phyloP scores from a whole-genome alignment of 2,329 filamentous ascomycete genomes.

The Zarea fungicola region DNA sequence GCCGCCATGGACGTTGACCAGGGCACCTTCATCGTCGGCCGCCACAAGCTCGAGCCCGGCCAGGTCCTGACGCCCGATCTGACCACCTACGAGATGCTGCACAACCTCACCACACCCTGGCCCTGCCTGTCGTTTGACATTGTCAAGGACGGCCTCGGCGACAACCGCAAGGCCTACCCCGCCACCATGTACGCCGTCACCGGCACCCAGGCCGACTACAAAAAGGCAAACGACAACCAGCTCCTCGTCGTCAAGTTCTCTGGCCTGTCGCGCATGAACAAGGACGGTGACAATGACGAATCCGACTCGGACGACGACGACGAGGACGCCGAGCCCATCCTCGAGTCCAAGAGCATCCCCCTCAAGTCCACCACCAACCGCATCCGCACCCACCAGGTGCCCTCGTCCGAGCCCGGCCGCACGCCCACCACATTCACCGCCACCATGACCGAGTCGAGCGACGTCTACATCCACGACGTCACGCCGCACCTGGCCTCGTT shows the following conservation, averaged over 20 bases:
- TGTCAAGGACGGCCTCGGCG: slow-evolving; percentile 76
- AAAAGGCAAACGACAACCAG: slow-evolving; percentile 77
- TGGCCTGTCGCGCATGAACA: slow-evolving; percentile 81
- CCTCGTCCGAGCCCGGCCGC: slow-evolving; percentile 62
- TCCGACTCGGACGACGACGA: slow-evolving; percentile 56
- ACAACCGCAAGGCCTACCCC: slow-evolving; percentile 87
- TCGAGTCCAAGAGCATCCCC: slow-evolving; percentile 87
- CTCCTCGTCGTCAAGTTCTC: slow-evolving; percentile 96
- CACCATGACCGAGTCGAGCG: slow-evolving; percentile 83
- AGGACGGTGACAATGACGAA: slow-evolving; percentile 60
- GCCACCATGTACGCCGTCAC: slow-evolving; percentile 93
- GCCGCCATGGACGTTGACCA: slow-evolving; percentile 86
- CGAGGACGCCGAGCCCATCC: slow-evolving; percentile 78
- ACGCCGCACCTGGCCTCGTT: slow-evolving; percentile 85
- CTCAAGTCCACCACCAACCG: slow-evolving; percentile 87
- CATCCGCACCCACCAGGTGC: slow-evolving; percentile 79
- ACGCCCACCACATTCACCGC: slow-evolving; percentile 82
- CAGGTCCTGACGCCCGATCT: slow-evolving; percentile 88
- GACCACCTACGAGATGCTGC: slow-evolving; percentile 96
- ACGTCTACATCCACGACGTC: slow-evolving; percentile 91
- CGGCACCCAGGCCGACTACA: slow-evolving; percentile 82
- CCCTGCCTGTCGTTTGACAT: slow-evolving; percentile 96
- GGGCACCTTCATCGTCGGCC: slow-evolving; percentile 90
- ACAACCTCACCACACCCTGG: slow-evolving; percentile 91
- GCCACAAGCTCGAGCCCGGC: slow-evolving; percentile 83